Conservation (phyloP, 1,284 basidiomycete species). For the Ustilago vetiveriae region DNA sequence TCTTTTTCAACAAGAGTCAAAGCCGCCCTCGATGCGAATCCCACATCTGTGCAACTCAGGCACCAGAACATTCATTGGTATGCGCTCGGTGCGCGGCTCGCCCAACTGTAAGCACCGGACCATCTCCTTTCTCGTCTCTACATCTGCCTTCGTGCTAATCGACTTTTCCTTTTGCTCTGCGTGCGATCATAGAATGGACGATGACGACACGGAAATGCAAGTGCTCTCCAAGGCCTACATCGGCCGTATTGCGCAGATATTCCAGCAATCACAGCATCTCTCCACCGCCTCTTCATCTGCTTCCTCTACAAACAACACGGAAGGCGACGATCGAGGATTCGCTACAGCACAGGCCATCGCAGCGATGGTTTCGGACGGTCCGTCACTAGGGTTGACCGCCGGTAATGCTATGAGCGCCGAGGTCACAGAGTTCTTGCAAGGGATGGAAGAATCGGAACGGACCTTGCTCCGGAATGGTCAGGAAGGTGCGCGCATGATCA, state of each 20-base stretch:
- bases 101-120: slow-evolving; percentile 45
- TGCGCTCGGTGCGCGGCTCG: slow-evolving; percentile 59
- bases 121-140: neutral
- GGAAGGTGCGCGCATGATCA: slow-evolving; percentile 45
- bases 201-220: slow-evolving; percentile 49
- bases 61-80: slow-evolving; percentile 62
- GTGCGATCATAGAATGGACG: slow-evolving; percentile 50
- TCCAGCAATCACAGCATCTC: slow-evolving; percentile 57
- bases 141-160: too few relatives aligned
- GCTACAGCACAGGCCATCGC: slow-evolving; percentile 42
- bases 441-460: slow-evolving; percentile 58
- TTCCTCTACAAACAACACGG: slow-evolving; percentile 2
- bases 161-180: neutral
- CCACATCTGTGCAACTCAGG: slow-evolving; percentile 57
- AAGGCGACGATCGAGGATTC: slow-evolving; percentile 14
- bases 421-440: slow-evolving; percentile 57
- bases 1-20: slow-evolving; percentile 58
- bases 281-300: slow-evolving; percentile 20
- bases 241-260: slow-evolving; percentile 54
- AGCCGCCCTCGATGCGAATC: slow-evolving; percentile 59
- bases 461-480: slow-evolving; percentile 38
- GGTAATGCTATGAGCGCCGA: slow-evolving; percentile 52
- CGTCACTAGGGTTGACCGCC: slow-evolving; percentile 42
- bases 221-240: slow-evolving; percentile 59
- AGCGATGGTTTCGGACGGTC: slow-evolving; percentile 46